Evolutionary conservation across 208 protist species (phyloP).

Genomic region (Leishmania major): DNA sequence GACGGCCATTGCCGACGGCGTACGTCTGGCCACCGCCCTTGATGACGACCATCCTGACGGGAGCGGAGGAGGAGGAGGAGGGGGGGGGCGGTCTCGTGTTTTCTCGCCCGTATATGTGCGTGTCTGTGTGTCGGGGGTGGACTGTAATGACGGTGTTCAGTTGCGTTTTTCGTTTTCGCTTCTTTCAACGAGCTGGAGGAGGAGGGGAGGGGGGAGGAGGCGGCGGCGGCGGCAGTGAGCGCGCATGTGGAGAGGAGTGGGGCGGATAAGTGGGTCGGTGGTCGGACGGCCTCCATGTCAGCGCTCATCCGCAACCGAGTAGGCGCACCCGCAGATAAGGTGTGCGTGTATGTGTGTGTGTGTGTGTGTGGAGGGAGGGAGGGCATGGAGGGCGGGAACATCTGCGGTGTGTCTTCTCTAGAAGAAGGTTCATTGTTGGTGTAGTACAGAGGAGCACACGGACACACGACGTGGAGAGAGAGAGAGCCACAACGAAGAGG

Average conservation of each 20-base stretch:
- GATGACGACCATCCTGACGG: conserved; percentile 63
- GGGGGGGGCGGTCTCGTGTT: neutral
- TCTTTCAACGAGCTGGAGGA: neutral
- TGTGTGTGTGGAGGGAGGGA: too few species aligned
- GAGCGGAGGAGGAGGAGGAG: conserved; percentile 8
- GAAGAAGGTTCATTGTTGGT: too few species aligned
- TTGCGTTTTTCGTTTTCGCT: neutral
- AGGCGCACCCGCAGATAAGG: neutral
- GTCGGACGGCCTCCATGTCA: neutral
- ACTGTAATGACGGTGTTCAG: neutral
- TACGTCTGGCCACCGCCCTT: conserved; percentile 84
- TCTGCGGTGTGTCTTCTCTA: neutral
- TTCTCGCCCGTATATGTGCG: neutral
- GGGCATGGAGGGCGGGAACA: neutral
- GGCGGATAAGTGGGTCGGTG: neutral
- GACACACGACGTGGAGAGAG: neutral
- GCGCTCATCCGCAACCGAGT: neutral
- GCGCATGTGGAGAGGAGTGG: neutral
- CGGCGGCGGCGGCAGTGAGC: neutral
- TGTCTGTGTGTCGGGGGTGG: neutral
- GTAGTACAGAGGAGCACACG: neutral
- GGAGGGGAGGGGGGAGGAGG: neutral
- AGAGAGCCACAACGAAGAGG: neutral
- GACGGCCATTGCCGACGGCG: conserved; percentile 66
- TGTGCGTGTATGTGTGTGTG: neutral